Percentiles rank a stretch among this genome's conserved stretches.
These are phyloP conservation scores for Naegleria lovaniensis DNA, from an alignment of 208 protist genomes.

Conservation along the genomic window DNA sequence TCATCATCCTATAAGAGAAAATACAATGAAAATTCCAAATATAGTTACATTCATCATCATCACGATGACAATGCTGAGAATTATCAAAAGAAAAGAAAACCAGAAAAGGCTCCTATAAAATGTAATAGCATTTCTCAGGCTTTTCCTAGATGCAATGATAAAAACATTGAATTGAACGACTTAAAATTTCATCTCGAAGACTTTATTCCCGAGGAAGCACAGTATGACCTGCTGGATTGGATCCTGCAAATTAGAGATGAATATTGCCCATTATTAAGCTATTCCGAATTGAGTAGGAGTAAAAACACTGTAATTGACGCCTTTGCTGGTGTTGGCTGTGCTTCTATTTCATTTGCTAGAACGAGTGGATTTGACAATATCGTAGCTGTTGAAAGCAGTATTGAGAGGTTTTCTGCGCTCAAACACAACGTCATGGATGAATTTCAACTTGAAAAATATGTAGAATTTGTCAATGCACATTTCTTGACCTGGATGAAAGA, in stretches of 20 bases:
- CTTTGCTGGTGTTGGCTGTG: background rate
- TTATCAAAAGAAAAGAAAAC: too few relatives aligned
- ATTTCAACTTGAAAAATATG: background rate
- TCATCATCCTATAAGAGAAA: too few relatives aligned
- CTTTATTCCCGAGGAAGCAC: background rate
- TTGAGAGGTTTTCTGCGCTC: background rate
- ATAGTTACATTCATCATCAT: too few relatives aligned
- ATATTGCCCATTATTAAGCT: background rate
- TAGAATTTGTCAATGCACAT: background rate
- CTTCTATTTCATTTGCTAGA: background rate
- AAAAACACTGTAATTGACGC: background rate
- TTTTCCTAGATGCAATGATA: too few relatives aligned
- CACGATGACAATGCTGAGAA: too few relatives aligned
- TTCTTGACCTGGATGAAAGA: background rate
- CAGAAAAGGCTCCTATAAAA: too few relatives aligned
- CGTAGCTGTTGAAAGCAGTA: background rate
- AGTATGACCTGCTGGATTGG: background rate
- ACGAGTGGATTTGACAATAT: background rate
- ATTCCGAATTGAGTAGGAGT: background rate
- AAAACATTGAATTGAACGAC: too few relatives aligned
- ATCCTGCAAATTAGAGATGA: background rate
- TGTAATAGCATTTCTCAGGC: too few relatives aligned
- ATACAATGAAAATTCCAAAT: too few relatives aligned
- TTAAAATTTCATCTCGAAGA: too few relatives aligned
- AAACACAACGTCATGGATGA: background rate